Conservation (phyloP, 192 early-diverging fungal genomes). For the Backusella liffmaniae region DNA sequence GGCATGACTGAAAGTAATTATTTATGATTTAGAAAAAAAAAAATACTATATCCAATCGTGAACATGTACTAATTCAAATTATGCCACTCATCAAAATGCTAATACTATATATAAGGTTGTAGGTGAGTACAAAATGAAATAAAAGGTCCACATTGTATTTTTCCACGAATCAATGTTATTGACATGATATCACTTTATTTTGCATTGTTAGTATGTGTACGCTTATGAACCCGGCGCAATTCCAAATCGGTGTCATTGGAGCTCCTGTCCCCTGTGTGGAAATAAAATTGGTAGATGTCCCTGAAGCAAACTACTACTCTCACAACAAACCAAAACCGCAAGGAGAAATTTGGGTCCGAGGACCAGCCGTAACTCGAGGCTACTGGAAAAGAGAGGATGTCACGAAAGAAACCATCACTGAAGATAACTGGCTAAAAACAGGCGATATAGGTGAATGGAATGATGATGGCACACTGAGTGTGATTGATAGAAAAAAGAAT, state of each 20-base stretch:
- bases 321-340: conserved; percentile 61
- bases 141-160: background rate
- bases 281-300: conserved; percentile 78
- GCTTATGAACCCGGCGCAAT: conserved; percentile 62
- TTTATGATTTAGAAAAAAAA: background rate
- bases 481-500: conserved; percentile 95
- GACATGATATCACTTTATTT: background rate
- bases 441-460: conserved; percentile 91
- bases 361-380: conserved; percentile 72
- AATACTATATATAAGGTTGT: background rate
- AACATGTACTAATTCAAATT: background rate
- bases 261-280: conserved; percentile 75
- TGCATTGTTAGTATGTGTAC: conserved; percentile 45
- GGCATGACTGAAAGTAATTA: conserved; percentile 52
- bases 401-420: conserved; percentile 65
- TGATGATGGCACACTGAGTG: conserved; percentile 68
- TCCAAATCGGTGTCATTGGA: conserved; percentile 65
- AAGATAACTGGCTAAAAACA: conserved; percentile 85
- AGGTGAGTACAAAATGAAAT: background rate
- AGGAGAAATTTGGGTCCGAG: conserved; percentile 86
- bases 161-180: background rate
- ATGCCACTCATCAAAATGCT: background rate
- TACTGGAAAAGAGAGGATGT: conserved; percentile 75
- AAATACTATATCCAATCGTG: background rate
- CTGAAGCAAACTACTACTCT: conserved; percentile 58